phyloP scores from a whole-genome alignment of 352 stramenopile genomes.

The Phytophthora cactorum region DNA sequence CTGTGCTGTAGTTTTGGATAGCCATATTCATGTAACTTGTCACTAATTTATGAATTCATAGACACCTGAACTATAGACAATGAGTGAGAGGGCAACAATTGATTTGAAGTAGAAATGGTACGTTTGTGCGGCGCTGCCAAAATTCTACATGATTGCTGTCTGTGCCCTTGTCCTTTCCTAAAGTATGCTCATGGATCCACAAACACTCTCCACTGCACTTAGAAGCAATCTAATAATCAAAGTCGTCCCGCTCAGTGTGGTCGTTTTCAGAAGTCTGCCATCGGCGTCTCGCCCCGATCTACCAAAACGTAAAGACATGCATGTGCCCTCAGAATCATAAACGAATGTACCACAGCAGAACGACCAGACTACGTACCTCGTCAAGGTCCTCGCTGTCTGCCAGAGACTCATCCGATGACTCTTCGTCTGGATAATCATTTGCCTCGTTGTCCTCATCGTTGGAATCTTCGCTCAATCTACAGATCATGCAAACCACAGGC shows the following conservation, averaged over 20 bases:
- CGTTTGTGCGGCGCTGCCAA: background rate
- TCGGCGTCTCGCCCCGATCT: constrained; percentile 35
- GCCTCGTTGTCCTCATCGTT: constrained; percentile 82
- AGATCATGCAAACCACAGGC: constrained; percentile 18
- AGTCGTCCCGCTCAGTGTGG: constrained; percentile 35
- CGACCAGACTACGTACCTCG: constrained; percentile 45
- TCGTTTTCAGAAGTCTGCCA: constrained; percentile 30
- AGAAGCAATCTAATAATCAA: constrained; percentile 32
- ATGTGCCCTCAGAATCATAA: constrained; percentile 12
- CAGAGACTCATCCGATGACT: constrained; percentile 55
- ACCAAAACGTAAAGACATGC: constrained; percentile 19
- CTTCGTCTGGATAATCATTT: constrained; percentile 89
- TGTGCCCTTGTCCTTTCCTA: no score
- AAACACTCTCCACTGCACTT: background rate
- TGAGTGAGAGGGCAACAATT: background rate
- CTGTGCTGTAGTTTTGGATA: background rate
- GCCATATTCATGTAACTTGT: background rate
- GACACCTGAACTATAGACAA: background rate
- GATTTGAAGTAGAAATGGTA: background rate
- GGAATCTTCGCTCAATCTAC: constrained; percentile 80
- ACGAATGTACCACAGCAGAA: no score
- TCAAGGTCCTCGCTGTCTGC: constrained; percentile 44
- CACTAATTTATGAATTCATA: constrained; percentile 2
- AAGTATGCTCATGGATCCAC: no score
- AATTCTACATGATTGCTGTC: no score